Conservation (phyloP, 345 rosid species). For the Xanthoceras sorbifolium region DNA sequence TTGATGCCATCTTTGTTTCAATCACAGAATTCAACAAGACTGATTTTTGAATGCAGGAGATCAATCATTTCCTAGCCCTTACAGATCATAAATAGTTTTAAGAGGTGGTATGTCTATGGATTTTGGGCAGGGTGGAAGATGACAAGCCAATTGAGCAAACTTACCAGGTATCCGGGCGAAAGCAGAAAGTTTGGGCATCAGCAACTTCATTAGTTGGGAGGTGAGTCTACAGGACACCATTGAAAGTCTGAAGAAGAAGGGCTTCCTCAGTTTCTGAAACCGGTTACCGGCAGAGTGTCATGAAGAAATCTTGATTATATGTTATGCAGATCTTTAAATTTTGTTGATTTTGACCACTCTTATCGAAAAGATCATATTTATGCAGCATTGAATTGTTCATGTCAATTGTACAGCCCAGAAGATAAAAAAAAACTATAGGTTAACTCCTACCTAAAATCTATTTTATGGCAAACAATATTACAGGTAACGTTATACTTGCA, state of each 20-base stretch:
- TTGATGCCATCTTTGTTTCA: neutral
- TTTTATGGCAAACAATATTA: too few species aligned
- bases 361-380: too few species aligned
- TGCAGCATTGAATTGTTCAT: neutral
- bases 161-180: slow-evolving; percentile 45
- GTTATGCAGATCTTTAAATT: too few species aligned
- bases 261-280: slow-evolving; percentile 22
- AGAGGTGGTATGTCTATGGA: neutral
- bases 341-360: too few species aligned
- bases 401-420: neutral
- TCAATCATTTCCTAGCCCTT: neutral
- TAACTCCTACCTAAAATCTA: too few species aligned
- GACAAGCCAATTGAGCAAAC: slow-evolving; percentile 27
- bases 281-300: neutral
- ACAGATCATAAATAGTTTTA: too few species aligned
- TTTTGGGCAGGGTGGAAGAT: slow-evolving; percentile 35
- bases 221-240: slow-evolving; percentile 58
- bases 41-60: slow-evolving; percentile 22
- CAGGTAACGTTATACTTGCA: neutral
- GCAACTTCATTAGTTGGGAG: slow-evolving; percentile 50
- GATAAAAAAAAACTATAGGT: neutral
- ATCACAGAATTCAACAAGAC: neutral
- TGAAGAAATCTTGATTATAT: too few species aligned
- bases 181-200: slow-evolving; percentile 40
- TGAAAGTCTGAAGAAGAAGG: slow-evolving; percentile 49